A percentile compares a stretch with the other conserved stretches of the same genome.
Conservation (phyloP, 345 rosid genomes). For the Murraya koenigii region DNA sequence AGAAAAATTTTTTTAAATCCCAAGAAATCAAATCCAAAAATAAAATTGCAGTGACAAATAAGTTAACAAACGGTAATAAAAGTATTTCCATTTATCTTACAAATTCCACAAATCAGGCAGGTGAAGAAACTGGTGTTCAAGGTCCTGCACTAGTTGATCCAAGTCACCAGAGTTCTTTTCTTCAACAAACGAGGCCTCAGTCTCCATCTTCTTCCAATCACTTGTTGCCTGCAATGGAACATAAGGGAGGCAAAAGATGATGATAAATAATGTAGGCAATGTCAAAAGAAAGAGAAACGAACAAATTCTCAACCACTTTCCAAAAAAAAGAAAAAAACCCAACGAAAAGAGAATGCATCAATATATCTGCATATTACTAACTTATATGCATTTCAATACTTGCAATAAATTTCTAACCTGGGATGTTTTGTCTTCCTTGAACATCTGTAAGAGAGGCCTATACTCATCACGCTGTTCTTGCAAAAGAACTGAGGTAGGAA, state of each 20-base stretch:
- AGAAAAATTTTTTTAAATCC: constrained; percentile 3
- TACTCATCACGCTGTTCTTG: constrained; percentile 75
- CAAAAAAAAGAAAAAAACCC: background rate
- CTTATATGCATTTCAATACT: background rate
- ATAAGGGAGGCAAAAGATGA: background rate
- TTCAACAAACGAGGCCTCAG: constrained; percentile 28
- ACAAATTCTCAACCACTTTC: background rate
- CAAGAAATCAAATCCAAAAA: constrained; percentile 5
- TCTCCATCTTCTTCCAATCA: constrained; percentile 41
- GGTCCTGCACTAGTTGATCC: constrained; percentile 29
- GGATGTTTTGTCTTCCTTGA: constrained; percentile 50
- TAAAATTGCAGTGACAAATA: background rate
- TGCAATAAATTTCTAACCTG: constrained; percentile 40
- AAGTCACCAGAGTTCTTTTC: constrained; percentile 28
- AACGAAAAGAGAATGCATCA: background rate
- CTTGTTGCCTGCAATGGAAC: constrained; percentile 32
- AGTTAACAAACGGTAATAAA: background rate
- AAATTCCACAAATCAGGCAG: constrained; percentile 51
- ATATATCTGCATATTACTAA: background rate
- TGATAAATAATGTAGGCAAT: background rate
- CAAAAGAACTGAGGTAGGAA: constrained; percentile 65
- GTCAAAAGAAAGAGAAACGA: background rate
- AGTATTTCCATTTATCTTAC: constrained; percentile 27
- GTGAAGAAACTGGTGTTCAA: constrained; percentile 39
- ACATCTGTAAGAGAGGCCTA: constrained; percentile 36